Conservation (phyloP, 2,329 filamentous ascomycete genomes). For the Botryosphaeria agaves region DNA sequence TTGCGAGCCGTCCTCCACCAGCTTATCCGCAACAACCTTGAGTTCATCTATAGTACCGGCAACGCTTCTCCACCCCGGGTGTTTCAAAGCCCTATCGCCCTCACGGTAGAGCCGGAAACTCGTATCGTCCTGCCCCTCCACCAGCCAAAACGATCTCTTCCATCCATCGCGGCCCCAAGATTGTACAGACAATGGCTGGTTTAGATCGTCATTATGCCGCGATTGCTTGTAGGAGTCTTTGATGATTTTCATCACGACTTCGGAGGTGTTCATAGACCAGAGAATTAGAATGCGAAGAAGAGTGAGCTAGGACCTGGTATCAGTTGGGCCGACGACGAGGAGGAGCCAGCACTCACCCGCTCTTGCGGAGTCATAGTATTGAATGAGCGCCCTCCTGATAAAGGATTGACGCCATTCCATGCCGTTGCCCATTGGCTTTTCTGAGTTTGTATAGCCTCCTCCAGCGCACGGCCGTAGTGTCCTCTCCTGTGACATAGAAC, state of each 20-base stretch:
- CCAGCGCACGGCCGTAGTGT: slow-evolving; percentile 82
- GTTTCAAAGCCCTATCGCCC: slow-evolving; percentile 61
- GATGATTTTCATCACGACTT: slow-evolving; percentile 62
- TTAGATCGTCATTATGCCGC: slow-evolving; percentile 59
- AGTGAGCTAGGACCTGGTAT: slow-evolving; percentile 41
- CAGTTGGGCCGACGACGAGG: background rate
- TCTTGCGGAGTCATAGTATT: slow-evolving; percentile 64
- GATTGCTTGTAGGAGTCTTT: slow-evolving; percentile 78
- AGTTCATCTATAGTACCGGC: slow-evolving; percentile 84
- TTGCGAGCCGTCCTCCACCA: slow-evolving; percentile 63
- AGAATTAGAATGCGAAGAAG: slow-evolving; percentile 69
- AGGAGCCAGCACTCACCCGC: slow-evolving; percentile 40
- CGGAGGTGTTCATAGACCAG: slow-evolving; percentile 82
- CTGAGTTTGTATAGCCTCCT: slow-evolving; percentile 78
- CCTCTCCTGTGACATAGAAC: slow-evolving; percentile 45
- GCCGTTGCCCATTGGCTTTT: slow-evolving; percentile 72
- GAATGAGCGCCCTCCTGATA: slow-evolving; percentile 68
- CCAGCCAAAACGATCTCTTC: slow-evolving; percentile 81
- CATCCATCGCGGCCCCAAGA: slow-evolving; percentile 82
- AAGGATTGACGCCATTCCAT: slow-evolving; percentile 71
- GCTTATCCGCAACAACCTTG: slow-evolving; percentile 53
- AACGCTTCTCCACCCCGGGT: slow-evolving; percentile 82
- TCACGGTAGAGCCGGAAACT: slow-evolving; percentile 88
- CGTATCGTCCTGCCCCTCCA: slow-evolving; percentile 90
- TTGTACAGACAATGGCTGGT: slow-evolving; percentile 78